Evolutionary conservation across 2,329 filamentous ascomycete genomes (phyloP).

Genomic region (Raffaelea ambrosiae): DNA sequence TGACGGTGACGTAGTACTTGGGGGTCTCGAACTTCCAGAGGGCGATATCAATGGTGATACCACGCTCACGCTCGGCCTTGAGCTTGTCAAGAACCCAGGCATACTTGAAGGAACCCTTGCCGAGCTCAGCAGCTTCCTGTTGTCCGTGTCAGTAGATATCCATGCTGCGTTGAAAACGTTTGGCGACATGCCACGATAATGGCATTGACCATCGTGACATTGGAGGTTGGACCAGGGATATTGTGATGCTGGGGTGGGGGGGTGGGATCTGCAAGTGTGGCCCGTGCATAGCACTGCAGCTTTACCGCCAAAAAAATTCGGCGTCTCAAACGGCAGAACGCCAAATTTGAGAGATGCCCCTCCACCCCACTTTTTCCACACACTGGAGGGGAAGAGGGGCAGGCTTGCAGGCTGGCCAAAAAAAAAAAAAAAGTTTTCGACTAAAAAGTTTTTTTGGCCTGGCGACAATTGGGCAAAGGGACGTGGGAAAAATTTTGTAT

Average conservation of each 20-base stretch:
- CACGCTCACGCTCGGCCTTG: slow-evolving; percentile 99
- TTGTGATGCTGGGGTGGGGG: too few species aligned
- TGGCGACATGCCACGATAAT: too few species aligned
- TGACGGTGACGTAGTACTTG: slow-evolving; percentile 97
- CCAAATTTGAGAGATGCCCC: slow-evolving; percentile 8
- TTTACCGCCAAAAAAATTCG: slow-evolving; percentile 8
- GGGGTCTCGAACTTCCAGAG: slow-evolving; percentile 99
- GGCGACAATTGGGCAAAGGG: slow-evolving; percentile 12
- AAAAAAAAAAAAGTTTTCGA: slow-evolving; percentile 16
- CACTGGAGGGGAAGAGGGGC: slow-evolving; percentile 2
- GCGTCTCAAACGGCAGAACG: slow-evolving; percentile 14
- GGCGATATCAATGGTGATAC: slow-evolving; percentile 99
- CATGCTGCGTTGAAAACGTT: too few species aligned
- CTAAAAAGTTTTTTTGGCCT: slow-evolving; percentile 12
- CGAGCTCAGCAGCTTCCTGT: slow-evolving; percentile 96
- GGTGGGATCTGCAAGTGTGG: not conserved
- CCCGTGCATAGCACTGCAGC: slow-evolving; percentile 6
- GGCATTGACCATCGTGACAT: too few species aligned
- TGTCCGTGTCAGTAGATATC: slow-evolving; percentile 1
- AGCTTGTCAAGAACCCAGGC: slow-evolving; percentile 99
- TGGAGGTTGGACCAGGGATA: too few species aligned
- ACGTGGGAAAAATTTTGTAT: slow-evolving; percentile 5
- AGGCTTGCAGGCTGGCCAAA: slow-evolving; percentile 12
- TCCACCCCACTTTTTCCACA: slow-evolving; percentile 11
- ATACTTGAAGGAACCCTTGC: slow-evolving; percentile 99